Base-by-base conservation (phyloP, 2,329 filamentous ascomycete genomes). In the Botrytis pseudocinerea region DNA sequence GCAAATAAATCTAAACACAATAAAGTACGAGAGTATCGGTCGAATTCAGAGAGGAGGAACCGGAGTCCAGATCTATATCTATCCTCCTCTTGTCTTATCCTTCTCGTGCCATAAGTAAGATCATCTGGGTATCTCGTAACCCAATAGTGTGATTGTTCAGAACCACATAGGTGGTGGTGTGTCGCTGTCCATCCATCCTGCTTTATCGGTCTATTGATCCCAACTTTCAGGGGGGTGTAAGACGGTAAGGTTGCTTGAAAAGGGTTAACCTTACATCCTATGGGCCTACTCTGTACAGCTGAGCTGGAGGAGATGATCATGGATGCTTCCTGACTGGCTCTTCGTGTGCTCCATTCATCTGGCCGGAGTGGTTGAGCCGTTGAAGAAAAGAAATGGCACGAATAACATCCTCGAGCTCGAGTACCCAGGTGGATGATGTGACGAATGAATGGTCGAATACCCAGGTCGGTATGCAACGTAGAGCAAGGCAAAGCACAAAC, bases 191-290 rank as follows among this genome's bases (percentile, higher is more conserved):
- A 44, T 44, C 42, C 42, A 57, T n/a, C 25, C 60, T 66, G 22
- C 44, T 51, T 40, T 54, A 32, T 42, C 61, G 61, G 61, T 28
- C 61, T 38, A 63, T 63, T 63, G 14, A 51, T 22, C 46, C 64
- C 64, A 66, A 66, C 64, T 40, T 51, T 54, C 46, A 66, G 64
- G 64, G 61, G 61, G 32, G 46, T n/a, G 46, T 28, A 66, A 66
- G 46, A n/a, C n/a, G 35, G 51, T 44, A 32, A 60, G 48, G 40
- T 60, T 59, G 48, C 40, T 54, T 69, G 38, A 35, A 69, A 60
- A 42, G 35, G 66, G 51, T 42, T 69, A 69, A 69, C 51, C 51
- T 57, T 69, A 69, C 48, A 59, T 57, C 10, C 65, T 16, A 25
- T 32, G 48, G 48, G 16, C 51, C 51, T 28, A 54, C 18, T 54